Conservation (phyloP, 2,329 filamentous ascomycete species). For the Aspergillus uvarum region DNA sequence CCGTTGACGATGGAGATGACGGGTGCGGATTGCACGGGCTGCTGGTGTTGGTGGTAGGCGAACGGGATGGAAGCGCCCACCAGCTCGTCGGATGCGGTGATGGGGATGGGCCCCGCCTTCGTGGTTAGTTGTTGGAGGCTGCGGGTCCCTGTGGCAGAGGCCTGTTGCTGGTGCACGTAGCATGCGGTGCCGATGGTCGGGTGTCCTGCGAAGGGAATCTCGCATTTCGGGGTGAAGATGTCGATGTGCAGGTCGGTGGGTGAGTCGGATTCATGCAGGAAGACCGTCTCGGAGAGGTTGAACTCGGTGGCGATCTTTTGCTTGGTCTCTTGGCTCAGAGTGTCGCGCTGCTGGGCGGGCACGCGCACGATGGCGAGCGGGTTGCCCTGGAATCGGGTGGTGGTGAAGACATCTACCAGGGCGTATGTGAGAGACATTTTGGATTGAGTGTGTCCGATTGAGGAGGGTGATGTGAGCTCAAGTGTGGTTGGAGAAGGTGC, state of each 20-base stretch:
- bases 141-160: too few relatives aligned
- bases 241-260: slow-evolving; percentile 40
- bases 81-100: background rate
- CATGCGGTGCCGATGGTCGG: slow-evolving; percentile 53
- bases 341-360: slow-evolving; percentile 27
- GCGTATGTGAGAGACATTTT: background rate
- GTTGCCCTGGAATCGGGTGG: slow-evolving; percentile 49
- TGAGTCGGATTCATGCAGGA: slow-evolving; percentile 42
- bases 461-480: too few relatives aligned
- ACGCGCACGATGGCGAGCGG: slow-evolving; percentile 52
- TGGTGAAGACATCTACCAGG: slow-evolving; percentile 46
- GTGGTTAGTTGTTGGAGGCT: background rate
- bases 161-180: slow-evolving; percentile 33
- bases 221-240: slow-evolving; percentile 49
- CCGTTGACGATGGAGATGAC: slow-evolving; percentile 25
- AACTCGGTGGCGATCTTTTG: slow-evolving; percentile 53
- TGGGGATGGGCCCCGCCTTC: background rate
- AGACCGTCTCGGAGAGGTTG: slow-evolving; percentile 54
- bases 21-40: slow-evolving; percentile 22
- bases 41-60: background rate
- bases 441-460: background rate
- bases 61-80: background rate
- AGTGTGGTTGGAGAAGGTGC: too few relatives aligned
- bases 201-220: slow-evolving; percentile 55
- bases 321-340: slow-evolving; percentile 44